phyloP scores from a whole-genome alignment of 2,329 filamentous ascomycete species.

The Colletotrichum sansevieriae region DNA sequence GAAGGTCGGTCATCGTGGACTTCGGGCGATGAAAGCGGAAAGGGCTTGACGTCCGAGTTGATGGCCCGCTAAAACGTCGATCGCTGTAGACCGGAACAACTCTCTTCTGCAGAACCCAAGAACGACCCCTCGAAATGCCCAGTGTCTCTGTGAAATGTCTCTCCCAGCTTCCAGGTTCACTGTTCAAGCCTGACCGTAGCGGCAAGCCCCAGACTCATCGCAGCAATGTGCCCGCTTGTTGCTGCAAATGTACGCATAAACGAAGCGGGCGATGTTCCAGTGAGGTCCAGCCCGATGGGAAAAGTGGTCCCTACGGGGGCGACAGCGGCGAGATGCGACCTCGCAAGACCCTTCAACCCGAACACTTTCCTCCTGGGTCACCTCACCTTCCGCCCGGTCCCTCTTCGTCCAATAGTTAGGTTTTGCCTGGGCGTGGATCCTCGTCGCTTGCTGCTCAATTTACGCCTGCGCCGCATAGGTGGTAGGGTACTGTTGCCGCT shows the following conservation, averaged over 20 bases:
- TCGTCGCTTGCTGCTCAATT: not conserved
- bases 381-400: constrained; percentile 7
- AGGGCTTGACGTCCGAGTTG: constrained; percentile 15
- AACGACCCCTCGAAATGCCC: not conserved
- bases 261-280: constrained; percentile 13
- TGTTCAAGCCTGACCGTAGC: not conserved
- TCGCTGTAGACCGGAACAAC: constrained; percentile 2
- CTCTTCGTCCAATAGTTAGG: not conserved
- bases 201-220: not conserved
- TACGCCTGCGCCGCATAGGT: no score
- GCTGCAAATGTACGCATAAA: not conserved
- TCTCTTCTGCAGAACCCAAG: constrained; percentile 24
- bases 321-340: constrained; percentile 3
- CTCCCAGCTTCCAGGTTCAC: constrained; percentile 20
- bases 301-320: constrained; percentile 28
- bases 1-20: not conserved
- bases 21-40: not conserved
- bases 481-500: no score
- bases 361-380: not conserved
- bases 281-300: constrained; percentile 18
- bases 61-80: constrained; percentile 33
- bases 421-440: constrained; percentile 26
- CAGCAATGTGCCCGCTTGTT: not conserved
- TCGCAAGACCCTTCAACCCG: constrained; percentile 19
- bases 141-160: not conserved